These are phyloP conservation scores for Arachnomyces sp. DNA, from an alignment of 2,329 filamentous ascomycete genomes.

Conservation along the genomic window DNA sequence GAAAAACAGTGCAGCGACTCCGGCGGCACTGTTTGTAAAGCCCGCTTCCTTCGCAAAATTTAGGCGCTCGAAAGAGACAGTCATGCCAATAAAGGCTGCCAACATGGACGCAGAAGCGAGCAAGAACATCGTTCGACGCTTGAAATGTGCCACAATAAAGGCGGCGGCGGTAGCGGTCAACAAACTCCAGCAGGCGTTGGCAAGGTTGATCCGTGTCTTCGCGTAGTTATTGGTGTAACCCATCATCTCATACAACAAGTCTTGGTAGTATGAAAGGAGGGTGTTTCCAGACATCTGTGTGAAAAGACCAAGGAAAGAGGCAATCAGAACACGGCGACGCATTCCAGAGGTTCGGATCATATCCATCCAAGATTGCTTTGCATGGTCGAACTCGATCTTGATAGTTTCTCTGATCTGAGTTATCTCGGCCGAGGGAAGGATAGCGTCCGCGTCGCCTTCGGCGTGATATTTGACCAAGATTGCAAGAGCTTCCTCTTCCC, in stretches of 20 bases:
- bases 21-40: constrained; percentile 30
- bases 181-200: constrained; percentile 28
- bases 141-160: constrained; percentile 30
- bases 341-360: constrained; percentile 24
- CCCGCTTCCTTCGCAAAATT: constrained; percentile 27
- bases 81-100: constrained; percentile 48
- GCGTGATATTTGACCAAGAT: constrained; percentile 35
- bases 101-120: constrained; percentile 45
- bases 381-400: constrained; percentile 43
- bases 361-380: constrained; percentile 23
- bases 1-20: constrained; percentile 44
- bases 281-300: constrained; percentile 38
- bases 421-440: constrained; percentile 50
- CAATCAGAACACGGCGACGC: constrained; percentile 24
- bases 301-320: constrained; percentile 24
- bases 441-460: constrained; percentile 41
- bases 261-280: constrained; percentile 24
- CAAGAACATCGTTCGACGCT: constrained; percentile 34
- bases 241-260: constrained; percentile 25
- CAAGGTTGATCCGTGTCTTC: constrained; percentile 28
- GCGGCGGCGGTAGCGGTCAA: constrained; percentile 29
- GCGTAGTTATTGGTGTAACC: constrained; percentile 25
- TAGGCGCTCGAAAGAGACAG: constrained; percentile 39
- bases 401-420: constrained; percentile 50
- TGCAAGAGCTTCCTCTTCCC: constrained; percentile 17